Evolutionary conservation across 2,329 filamentous ascomycete genomes (phyloP), one percentile per base, ranked within the genome.

Genomic region (Acrodontium crateriforme): DNA sequence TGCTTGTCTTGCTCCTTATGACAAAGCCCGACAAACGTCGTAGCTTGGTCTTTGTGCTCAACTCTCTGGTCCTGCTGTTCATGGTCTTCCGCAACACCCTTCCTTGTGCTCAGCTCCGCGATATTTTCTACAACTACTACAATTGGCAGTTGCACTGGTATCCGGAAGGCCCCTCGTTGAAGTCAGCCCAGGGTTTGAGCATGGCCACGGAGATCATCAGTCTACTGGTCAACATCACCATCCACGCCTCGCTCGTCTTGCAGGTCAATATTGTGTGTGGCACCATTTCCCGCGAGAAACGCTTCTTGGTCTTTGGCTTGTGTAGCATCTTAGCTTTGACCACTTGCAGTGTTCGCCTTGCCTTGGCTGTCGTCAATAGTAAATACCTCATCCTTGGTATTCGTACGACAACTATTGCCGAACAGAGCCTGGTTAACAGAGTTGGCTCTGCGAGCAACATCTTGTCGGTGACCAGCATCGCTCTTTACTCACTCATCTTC

Each of bases 1-100:
- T 85, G 11, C 40, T 77, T 23, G 61, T 78, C 16, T 58, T 85
- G 3, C 55, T 83, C 8, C 55, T 76, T 32, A 64, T 85, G 50
- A 84, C 79, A 0, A 69, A 70, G 12, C 50, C 60, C 0, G 60
- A 70, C 39, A 83, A 81, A 49, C 68, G 79, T 34, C 57, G 58
- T 28, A 74, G 75, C 2, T 47, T 62, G 0, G 65, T 81, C 12
- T 79, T 78, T 49, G 45, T 74, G 37, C 59, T 84, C 42, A 83
- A 85, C 47, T 40, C 67, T 12, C 34, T 63, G 14, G 68, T 69
- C 9, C 63, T 91, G 12, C 27, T 67, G 26, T 47, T 74, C 45
- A 74, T 77, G 52, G 56, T 68, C 27, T 50, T 72, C 24, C 74
- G 78, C 33, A 65, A 63, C 45, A 49, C 66, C 10, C 53, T 82